phyloP scores from a whole-genome alignment of 371 early-diverging fungal genomes.

The Sporodiniella umbellata region DNA sequence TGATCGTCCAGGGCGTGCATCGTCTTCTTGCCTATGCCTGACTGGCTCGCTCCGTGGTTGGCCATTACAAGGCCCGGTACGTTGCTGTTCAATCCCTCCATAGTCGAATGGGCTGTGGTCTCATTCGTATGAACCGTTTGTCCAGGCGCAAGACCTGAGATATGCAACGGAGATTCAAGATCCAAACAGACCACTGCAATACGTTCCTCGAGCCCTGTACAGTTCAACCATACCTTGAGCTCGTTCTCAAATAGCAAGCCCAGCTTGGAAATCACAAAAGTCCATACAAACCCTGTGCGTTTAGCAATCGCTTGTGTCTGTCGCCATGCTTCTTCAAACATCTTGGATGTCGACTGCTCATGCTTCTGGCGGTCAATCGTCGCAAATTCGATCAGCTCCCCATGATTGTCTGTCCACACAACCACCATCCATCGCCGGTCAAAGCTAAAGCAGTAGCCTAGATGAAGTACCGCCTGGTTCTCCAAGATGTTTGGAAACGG shows the following conservation, averaged over 20 bases:
- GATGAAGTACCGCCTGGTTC: constrained; percentile 41
- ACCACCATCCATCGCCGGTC: constrained; percentile 54
- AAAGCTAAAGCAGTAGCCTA: constrained; percentile 57
- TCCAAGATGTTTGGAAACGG: constrained; percentile 31
- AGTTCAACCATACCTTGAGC: constrained; percentile 39
- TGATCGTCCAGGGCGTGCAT: constrained; percentile 19
- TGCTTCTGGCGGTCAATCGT: constrained; percentile 13
- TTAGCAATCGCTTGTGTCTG: constrained; percentile 29
- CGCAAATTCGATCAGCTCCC: constrained; percentile 53
- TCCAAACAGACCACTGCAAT: constrained; percentile 50
- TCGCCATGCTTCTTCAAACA: constrained; percentile 43
- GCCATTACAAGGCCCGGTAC: constrained; percentile 10
- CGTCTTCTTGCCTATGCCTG: constrained; percentile 4
- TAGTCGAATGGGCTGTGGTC: background rate
- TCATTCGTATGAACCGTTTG: background rate
- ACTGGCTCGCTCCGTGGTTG: background rate
- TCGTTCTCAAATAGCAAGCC: constrained; percentile 45
- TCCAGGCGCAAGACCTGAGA: too few species aligned
- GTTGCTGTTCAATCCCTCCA: background rate
- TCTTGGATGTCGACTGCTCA: constrained; percentile 1
- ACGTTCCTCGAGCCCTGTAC: constrained; percentile 28
- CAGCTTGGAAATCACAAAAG: constrained; percentile 44
- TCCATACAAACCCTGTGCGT: constrained; percentile 35
- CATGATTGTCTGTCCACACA: constrained; percentile 61
- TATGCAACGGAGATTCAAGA: constrained; percentile 42